Base-by-base conservation (phyloP, 768 basidiomycete species). In the Exidia glandulosa region DNA sequence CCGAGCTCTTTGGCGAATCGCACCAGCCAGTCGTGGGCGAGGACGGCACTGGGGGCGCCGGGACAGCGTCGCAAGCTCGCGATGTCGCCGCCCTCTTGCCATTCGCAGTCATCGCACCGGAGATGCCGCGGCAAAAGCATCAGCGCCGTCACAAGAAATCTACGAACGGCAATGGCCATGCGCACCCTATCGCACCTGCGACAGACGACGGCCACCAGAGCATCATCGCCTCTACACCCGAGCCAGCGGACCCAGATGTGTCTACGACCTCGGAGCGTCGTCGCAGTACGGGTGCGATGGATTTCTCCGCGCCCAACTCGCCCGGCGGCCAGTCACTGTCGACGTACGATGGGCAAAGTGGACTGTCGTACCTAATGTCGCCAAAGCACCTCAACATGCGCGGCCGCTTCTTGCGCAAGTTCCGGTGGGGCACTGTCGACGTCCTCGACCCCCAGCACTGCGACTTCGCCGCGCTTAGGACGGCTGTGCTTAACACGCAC, bases 381-480 rank as follows among this genome's bases (percentile, higher is more conserved):
- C 75, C 76, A 33, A 82, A 83, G 27, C 87, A 86, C 27, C 82
- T 84, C 25, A 80, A 85, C 68, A 72, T 90, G 68, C 81, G 80
- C 72, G 88, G 90, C 56, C 77, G 87, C 59, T 92, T 92, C 68
- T 76, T 82, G 33, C 76, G 92, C 63, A 84, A 81, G 68, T 94
- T 87, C 70, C 75, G 90, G 65, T 95, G 93, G 93, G 94, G 94
- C 34, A 87, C 80, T 50, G 79, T 94, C 61, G 88, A 93, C 71
- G 90, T 94, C 59, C 81, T 94, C 56, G 79, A 90, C 71, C 89
- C 91, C 57, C 79, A 77, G 31, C 92, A 95, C 64, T 93, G 89
- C 65, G 94, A 96, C 72, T 94, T 92, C 70, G 81, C 87, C 37
- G 85, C 88, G 62, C 74, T 96, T 70, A 81, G 90, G 63, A 91